Base-by-base conservation (phyloP, 2,329 filamentous ascomycete genomes). In the Arthrobotrys pseudoclavata region DNA sequence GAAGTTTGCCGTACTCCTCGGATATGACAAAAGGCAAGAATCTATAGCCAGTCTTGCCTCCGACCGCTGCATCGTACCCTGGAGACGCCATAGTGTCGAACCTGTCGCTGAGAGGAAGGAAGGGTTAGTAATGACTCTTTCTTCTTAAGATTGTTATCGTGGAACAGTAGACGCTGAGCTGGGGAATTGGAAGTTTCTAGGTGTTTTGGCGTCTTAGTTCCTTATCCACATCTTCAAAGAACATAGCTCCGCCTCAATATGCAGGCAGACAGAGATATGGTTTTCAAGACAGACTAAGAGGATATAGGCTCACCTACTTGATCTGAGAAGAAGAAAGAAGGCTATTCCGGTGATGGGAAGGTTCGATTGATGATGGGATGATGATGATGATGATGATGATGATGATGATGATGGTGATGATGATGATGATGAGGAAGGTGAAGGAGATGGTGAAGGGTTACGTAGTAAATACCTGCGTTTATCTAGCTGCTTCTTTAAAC, bases 21-120 rank as follows among this genome's bases (percentile, higher is more conserved):
- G 71, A 69, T 20, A 60, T 24, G 22, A 57, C 18, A 10, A 76
- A 37, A 22, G 55, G 64, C 6, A 76, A 22, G 29, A 69, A 10
- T 18, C 20, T 18, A n/a, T 64, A 64, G 1, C 20, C 9, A 40
- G 18, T 26, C 10, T 40, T 40, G 4, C 22, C 24, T 50, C 37
- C 45, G n/a, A 3, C 45, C 45, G 34, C 40, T 20, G 24, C 22
- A 57, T 18, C 6, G 13, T 42, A 6, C 10, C 4, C 15, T 42
- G 34, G 34, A 9, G 55, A 15, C 18, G 53, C 53, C 55, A 60
- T 60, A 2, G n/a, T 24, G 5, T 24, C 34, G 34, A 26, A 24
- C 1, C 29, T 22, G 18, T 20, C 7, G 10, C 42, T 9, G 26
- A 24, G 6, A 13, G 22, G 29, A 22, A 2, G 1, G 18, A 13